Evolutionary conservation across 2,329 filamentous ascomycete genomes (phyloP).

Genomic region (Whalleya microplaca): DNA sequence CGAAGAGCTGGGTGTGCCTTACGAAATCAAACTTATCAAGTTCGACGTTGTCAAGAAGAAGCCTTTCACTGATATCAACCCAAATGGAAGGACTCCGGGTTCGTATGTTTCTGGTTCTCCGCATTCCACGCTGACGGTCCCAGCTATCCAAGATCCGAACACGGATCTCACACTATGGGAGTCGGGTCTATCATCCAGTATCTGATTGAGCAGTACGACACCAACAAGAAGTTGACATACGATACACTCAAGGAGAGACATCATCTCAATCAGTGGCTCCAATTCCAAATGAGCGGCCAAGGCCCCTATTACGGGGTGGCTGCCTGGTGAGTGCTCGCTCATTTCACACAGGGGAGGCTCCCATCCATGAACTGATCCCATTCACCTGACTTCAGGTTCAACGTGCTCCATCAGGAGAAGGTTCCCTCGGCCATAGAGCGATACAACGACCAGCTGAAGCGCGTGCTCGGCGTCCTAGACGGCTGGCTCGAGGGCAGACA

Average conservation of each 20-base stretch:
- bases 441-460: constrained; percentile 50
- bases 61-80: constrained; percentile 26
- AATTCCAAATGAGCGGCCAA: constrained; percentile 49
- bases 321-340: too few relatives aligned
- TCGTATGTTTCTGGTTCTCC: too few relatives aligned
- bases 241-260: constrained; percentile 38
- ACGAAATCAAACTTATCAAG: constrained; percentile 18
- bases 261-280: constrained; percentile 44
- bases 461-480: constrained; percentile 51
- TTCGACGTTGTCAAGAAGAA: constrained; percentile 24
- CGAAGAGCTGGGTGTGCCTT: constrained; percentile 24
- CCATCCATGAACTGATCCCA: too few relatives aligned
- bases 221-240: constrained; percentile 41
- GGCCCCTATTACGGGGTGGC: constrained; percentile 50
- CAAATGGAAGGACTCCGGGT: constrained; percentile 32
- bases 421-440: constrained; percentile 48
- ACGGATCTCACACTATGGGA: constrained; percentile 51
- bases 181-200: constrained; percentile 51
- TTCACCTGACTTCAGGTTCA: too few relatives aligned
- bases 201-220: constrained; percentile 46
- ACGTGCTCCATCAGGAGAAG: constrained; percentile 43
- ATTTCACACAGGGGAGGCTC: too few relatives aligned
- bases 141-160: constrained; percentile 47
- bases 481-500: constrained; percentile 38
- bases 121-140: background rate